Percentiles rank a stretch among this genome's conserved stretches.
These are phyloP conservation scores for Trichoderma afroharzianum DNA, from an alignment of 2,329 filamentous ascomycete species.

Conservation along the genomic window DNA sequence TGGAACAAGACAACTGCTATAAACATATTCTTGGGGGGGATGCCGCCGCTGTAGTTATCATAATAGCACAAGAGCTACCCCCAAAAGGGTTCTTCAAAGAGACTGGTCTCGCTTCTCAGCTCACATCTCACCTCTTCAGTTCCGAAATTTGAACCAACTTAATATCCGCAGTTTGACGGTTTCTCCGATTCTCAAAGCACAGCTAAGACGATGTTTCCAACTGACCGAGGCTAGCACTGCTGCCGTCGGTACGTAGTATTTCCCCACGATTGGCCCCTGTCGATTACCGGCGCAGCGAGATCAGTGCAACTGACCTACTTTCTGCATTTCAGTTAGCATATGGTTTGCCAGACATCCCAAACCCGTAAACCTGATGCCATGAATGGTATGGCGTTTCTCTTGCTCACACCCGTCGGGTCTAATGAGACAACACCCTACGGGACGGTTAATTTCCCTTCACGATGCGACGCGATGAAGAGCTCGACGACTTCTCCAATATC, in stretches of 20 bases:
- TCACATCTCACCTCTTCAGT: background rate
- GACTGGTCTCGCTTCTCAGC: background rate
- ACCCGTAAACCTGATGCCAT: background rate
- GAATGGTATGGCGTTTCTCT: background rate
- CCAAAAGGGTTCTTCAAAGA: background rate
- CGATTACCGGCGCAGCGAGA: background rate
- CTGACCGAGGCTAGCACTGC: background rate
- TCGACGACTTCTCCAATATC: background rate
- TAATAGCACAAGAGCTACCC: background rate
- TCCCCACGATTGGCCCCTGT: conserved; percentile 9
- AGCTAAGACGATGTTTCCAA: too few species aligned
- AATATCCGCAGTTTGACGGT: background rate
- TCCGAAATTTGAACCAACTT: background rate
- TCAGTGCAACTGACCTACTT: background rate
- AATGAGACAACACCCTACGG: background rate
- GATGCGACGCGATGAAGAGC: background rate
- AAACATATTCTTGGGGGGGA: background rate
- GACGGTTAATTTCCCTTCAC: background rate
- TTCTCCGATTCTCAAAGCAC: background rate
- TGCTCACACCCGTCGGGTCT: background rate
- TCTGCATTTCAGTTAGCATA: background rate
- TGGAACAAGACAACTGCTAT: background rate
- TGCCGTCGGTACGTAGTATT: background rate
- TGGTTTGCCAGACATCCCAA: background rate
- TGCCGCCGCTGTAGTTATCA: background rate